Percentiles rank a stretch among this genome's conserved stretches.
These are phyloP conservation scores for Cercospora brassicicola DNA, from an alignment of 2,329 filamentous ascomycete genomes.

Conservation along the genomic window DNA sequence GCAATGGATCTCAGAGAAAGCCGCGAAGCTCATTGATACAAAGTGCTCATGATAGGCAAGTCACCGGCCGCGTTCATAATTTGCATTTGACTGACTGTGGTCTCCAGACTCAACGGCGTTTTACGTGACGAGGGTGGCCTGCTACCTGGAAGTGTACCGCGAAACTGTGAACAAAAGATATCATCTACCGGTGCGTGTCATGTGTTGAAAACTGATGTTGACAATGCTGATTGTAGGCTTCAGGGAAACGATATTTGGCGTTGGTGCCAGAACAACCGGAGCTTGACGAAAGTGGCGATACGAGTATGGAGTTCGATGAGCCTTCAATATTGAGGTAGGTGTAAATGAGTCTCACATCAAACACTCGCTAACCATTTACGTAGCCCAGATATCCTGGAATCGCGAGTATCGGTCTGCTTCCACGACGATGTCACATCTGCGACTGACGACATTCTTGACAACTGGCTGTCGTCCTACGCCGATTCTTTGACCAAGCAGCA, in stretches of 20 bases:
- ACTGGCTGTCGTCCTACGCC: slow-evolving; percentile 28
- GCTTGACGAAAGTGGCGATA: slow-evolving; percentile 2
- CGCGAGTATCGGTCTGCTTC: slow-evolving; percentile 38
- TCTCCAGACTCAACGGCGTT: slow-evolving; percentile 21
- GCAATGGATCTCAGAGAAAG: slow-evolving; percentile 15
- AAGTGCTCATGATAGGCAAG: slow-evolving; percentile 30
- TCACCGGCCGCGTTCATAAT: slow-evolving; percentile 4
- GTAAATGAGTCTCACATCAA: not conserved
- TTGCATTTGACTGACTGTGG: slow-evolving; percentile 18
- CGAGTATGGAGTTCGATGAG: slow-evolving; percentile 6
- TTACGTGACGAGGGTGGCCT: slow-evolving; percentile 35
- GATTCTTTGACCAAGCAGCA: slow-evolving; percentile 28
- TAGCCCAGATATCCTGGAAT: slow-evolving; percentile 36
- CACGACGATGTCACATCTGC: slow-evolving; percentile 33
- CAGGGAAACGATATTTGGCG: slow-evolving; percentile 34
- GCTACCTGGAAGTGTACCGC: slow-evolving; percentile 29
- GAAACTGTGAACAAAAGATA: slow-evolving; percentile 37
- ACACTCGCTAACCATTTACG: not conserved
- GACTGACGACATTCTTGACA: slow-evolving; percentile 31
- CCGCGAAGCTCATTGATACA: slow-evolving; percentile 18
- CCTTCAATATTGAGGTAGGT: slow-evolving; percentile 28
- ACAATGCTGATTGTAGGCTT: slow-evolving; percentile 14
- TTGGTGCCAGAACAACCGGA: slow-evolving; percentile 22
- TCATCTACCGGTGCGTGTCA: slow-evolving; percentile 36
- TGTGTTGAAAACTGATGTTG: not conserved